Percentiles rank a stretch among this genome's conserved stretches.
These are phyloP conservation scores for Trichopus zeylanicus DNA, from an alignment of 116 monocot species.

Conservation along the genomic window DNA sequence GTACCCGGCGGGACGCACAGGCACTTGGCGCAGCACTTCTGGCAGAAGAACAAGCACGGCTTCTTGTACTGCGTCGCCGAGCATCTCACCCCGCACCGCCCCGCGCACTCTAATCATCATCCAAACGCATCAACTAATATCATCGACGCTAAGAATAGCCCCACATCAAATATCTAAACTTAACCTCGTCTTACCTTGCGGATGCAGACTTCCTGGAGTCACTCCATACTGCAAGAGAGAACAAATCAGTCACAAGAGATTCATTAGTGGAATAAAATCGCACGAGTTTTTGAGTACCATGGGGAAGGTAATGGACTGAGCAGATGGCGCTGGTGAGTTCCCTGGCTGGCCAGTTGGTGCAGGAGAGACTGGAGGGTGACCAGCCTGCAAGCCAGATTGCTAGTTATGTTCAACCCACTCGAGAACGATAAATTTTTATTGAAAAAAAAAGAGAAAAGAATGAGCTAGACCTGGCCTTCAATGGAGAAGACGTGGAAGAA, in stretches of 20 bases:
- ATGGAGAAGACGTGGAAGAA: background rate
- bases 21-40: too few relatives aligned
- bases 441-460: background rate
- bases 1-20: too few relatives aligned
- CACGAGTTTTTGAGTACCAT: background rate
- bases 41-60: too few relatives aligned
- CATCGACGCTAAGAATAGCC: too few relatives aligned
- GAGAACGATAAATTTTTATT: too few relatives aligned
- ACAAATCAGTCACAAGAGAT: too few relatives aligned
- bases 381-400: background rate
- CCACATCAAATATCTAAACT: too few relatives aligned
- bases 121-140: too few relatives aligned
- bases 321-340: background rate
- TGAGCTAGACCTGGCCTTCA: background rate
- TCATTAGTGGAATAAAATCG: too few relatives aligned
- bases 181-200: slow-evolving; percentile 1
- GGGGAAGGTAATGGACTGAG: background rate
- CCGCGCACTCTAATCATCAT: background rate
- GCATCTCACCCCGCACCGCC: too few relatives aligned
- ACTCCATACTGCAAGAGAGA: slow-evolving; percentile 3
- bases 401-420: background rate
- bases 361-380: background rate
- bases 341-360: too few relatives aligned
- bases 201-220: background rate
- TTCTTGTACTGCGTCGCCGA: too few relatives aligned